Base-by-base conservation (phyloP, 1,139 yeast genomes). In the Zygoascus sp. region DNA sequence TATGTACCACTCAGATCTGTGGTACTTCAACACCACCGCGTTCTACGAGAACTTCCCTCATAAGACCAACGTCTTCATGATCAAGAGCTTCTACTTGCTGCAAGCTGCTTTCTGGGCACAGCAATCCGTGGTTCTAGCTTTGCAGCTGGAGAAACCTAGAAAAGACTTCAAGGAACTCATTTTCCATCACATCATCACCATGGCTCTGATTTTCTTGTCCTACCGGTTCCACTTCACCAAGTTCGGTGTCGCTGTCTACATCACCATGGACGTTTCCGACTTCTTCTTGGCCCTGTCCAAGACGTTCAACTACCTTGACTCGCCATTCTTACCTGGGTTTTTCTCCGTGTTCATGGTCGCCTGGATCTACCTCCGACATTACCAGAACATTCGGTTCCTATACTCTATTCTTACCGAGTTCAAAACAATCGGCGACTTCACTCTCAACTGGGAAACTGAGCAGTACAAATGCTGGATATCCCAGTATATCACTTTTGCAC, bases 101-200 rank as follows among this genome's bases (percentile, higher is more conserved):
- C 98, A 92, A 70, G 97, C 97, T 5, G 86, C 97, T 2, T 92
- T 88, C 67, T 92, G 99, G 99, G 81, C 89, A 15, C 99, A 92
- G 69, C 98, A 92, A 68, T 83, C 94, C 1, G 80, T 86, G 37
- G 83, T 92, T 22, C 73, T 92, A 53, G 69, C 81, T 48, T 73
- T 94, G 55, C 96, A 86, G 66, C 75, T 92, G 53, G 99, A 92
- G 67, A 88, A 88, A 66, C 97, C 97, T 49, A 77, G 99, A 66
- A 89, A 88, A 66, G 99, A 92, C 66, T 90, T 83, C 67, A 73
- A 80, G 58, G 98, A 92, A 67, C 76, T 92, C 53, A 89, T 90
- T 19, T 81, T 89, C 67, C 99, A 92, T 65, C 99, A 92, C 65
- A 77, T 92, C 53, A 81, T 92, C 51, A 94, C 99, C 30, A 81